Evolutionary conservation across 164 flowering plant genomes (phyloP).

Genomic region (Nymphaea thermarum): DNA sequence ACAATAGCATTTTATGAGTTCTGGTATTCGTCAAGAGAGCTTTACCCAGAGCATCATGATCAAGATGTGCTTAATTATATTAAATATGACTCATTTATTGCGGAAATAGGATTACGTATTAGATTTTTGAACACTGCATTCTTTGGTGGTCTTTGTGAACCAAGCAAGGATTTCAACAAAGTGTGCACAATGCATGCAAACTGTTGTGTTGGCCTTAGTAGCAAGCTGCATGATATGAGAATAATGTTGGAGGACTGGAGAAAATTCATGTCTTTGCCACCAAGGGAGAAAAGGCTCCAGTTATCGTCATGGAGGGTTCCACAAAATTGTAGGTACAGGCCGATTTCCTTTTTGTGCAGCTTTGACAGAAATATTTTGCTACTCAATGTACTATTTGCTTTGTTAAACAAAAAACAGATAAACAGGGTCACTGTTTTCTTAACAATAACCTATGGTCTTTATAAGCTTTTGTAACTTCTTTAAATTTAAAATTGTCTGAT

Average conservation of each 20-base stretch:
- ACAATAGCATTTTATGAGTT: conserved; percentile 62
- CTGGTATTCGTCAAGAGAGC: conserved; percentile 48
- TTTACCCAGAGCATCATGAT: conserved; percentile 51
- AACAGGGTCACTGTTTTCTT: too few species aligned
- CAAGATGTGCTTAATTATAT: conserved; percentile 71
- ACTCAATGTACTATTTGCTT: too few species aligned
- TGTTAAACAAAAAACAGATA: too few species aligned
- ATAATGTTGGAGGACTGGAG: conserved; percentile 76
- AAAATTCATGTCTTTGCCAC: conserved; percentile 33
- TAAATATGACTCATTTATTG: conserved; percentile 32
- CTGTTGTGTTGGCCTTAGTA: conserved; percentile 62
- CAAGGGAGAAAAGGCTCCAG: conserved; percentile 18
- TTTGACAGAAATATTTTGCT: not conserved
- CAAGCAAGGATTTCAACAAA: conserved; percentile 43
- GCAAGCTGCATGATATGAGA: conserved; percentile 55
- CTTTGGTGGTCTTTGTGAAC: conserved; percentile 82
- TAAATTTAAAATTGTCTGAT: too few species aligned
- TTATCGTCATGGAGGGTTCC: conserved; percentile 54
- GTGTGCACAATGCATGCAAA: conserved; percentile 93
- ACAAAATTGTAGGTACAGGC: conserved; percentile 51
- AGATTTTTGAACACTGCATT: conserved; percentile 58
- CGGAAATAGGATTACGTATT: conserved; percentile 33
- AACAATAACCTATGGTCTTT: too few species aligned
- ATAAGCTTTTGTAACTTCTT: too few species aligned
- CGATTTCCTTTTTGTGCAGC: not conserved